Base-by-base conservation (phyloP, 2,329 filamentous ascomycete genomes). In the Penicillium vulpinum region DNA sequence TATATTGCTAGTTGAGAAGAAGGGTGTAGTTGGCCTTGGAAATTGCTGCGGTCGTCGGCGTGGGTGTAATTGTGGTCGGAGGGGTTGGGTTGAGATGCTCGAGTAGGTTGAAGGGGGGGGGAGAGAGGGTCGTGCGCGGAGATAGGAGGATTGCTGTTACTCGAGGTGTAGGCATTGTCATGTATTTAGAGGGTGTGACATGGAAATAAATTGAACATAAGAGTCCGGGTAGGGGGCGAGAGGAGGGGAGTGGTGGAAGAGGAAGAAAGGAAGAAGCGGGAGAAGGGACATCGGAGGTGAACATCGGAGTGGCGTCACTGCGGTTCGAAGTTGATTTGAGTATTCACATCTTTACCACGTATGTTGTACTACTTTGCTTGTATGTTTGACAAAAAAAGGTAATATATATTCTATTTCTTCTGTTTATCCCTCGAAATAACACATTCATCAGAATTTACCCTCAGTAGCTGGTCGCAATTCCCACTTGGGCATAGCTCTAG, bases 1-100 rank as follows among this genome's bases (percentile, higher is more conserved):
- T 69, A 51, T 60, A 13, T 73, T 52, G 18, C 78, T 79, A 57
- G 75, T 76, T 71, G 83, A 81, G 65, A 85, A 83, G 15, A 38
- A 24, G 21, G 26, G 24, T 47, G 39, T 56, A 0, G 16, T 7
- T 18, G 36, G 36, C 2, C 15, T 53, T 22, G 28, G 3, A 3
- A 28, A 16, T 5, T 22, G 7, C 13, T 43, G 13, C 36, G 47
- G 22, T 40, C 26, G 46, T 45, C 21, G 41, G 15, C n/a, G 49
- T 54, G 21, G 18, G 21, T 22, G 49, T 46, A 29, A 6, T 39
- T 44, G 33, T 35, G 54, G 54, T 16, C 54, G 54, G 33, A 41
- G 40, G 6, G 41, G 41, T 35, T 44, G 24, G 13, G 40, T 35
- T 52, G 41, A 31, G 16, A 52, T 56, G 41, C 36, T 9, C 6